phyloP scores from a whole-genome alignment of 2,329 filamentous ascomycete genomes.

The Uncinocarpus reesii region DNA sequence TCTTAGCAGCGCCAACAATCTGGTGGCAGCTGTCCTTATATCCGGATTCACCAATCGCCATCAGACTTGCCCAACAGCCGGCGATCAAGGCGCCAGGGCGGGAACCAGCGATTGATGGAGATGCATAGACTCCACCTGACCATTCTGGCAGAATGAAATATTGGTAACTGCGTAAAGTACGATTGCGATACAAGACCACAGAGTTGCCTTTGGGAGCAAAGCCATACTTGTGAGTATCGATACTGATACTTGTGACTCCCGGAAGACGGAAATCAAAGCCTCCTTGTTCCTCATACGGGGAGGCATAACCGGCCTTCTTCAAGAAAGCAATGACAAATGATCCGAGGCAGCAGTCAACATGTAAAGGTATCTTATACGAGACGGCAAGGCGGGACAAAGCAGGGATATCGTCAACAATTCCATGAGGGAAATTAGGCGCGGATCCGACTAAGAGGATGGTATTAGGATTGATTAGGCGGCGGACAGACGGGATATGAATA shows the following conservation, averaged over 20 bases:
- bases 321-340: slow-evolving; percentile 92
- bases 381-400: slow-evolving; percentile 72
- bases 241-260: slow-evolving; percentile 89
- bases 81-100: slow-evolving; percentile 89
- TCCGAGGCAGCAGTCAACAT: slow-evolving; percentile 95
- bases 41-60: slow-evolving; percentile 75
- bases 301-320: slow-evolving; percentile 73
- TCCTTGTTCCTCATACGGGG: slow-evolving; percentile 53
- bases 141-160: slow-evolving; percentile 95
- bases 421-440: slow-evolving; percentile 95
- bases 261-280: slow-evolving; percentile 89
- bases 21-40: slow-evolving; percentile 78
- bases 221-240: slow-evolving; percentile 98
- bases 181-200: slow-evolving; percentile 78
- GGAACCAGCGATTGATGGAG: slow-evolving; percentile 80
- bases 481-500: slow-evolving; percentile 66
- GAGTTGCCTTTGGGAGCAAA: slow-evolving; percentile 98
- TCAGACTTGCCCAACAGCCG: slow-evolving; percentile 86
- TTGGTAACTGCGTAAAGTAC: slow-evolving; percentile 70
- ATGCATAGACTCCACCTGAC: slow-evolving; percentile 92
- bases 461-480: slow-evolving; percentile 83
- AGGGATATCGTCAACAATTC: slow-evolving; percentile 91
- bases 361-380: slow-evolving; percentile 70
- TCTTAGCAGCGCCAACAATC: slow-evolving; percentile 79
- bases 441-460: slow-evolving; percentile 88